Evolutionary conservation across 495 filamentous ascomycete species (phyloP).

Genomic region (Trichocladium uniseriatum): DNA sequence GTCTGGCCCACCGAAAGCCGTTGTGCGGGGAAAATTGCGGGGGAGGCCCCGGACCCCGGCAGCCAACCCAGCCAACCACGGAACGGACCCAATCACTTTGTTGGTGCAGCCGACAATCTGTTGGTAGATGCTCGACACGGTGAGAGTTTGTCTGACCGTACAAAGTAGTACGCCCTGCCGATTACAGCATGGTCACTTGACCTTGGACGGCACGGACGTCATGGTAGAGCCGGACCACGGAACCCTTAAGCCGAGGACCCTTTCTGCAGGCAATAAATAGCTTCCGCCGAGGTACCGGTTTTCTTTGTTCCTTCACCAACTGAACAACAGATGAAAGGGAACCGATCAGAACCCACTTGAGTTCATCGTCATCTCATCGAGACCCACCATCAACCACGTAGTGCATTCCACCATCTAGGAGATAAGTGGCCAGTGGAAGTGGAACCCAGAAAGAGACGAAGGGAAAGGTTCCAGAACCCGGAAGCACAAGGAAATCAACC

Average conservation of each 20-base stretch:
- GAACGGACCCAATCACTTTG: too few relatives aligned
- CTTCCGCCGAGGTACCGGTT: neutral
- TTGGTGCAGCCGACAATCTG: neutral
- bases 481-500: conserved; percentile 7
- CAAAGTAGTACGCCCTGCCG: neutral
- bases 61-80: too few relatives aligned
- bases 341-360: neutral
- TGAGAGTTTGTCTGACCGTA: neutral
- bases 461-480: neutral
- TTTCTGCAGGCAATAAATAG: conserved; percentile 2
- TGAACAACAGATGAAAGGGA: neutral
- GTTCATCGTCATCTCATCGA: neutral
- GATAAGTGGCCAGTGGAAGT: too few relatives aligned
- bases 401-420: too few relatives aligned
- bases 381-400: neutral
- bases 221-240: neutral
- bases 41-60: neutral
- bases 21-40: neutral
- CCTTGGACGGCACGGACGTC: conserved; percentile 4
- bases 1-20: neutral
- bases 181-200: conserved; percentile 17
- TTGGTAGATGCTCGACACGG: neutral
- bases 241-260: conserved; percentile 12
- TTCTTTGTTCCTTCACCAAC: neutral
- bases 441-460: neutral